Evolutionary conservation across 768 basidiomycete genomes (phyloP), one percentile per base, ranked within the genome.

Genomic region (Russula foetens): DNA sequence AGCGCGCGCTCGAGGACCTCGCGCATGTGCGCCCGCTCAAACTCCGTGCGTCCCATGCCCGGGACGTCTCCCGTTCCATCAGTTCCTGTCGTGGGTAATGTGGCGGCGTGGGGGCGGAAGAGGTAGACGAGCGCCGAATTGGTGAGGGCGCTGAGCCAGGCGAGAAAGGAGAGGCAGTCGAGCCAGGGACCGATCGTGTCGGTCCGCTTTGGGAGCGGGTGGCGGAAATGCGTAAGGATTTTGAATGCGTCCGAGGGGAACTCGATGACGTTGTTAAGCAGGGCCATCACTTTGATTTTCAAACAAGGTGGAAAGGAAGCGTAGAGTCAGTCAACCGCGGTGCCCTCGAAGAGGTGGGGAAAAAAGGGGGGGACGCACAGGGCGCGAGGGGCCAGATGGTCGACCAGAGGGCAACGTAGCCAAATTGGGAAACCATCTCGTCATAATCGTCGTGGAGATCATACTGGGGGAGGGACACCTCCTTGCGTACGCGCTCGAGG

Each of bases 381-480:
- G 92, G 85, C 2, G 92, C 88, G 19, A 98, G 76, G 3, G 95
- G 92, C 93, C 94, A 98, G 60, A 95, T 91, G 31, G 91, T 86
- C 48, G 86, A 90, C 92, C 94, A 98, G 23, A 98, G 76, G 8
- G 84, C 84, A 31, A 98, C 84, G 69, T 96, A 94, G 0, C 96
- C 95, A 71, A 96, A 97, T 68, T 95, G 92, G 9, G 89, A 88
- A 17, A 90, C 90, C 95, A 99, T 98, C 75, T 99, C 97, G 68
- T 84, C 85, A 72, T 96, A 99, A 74, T 98, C 96, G 54, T 77
- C 82, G 67, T 92, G 94, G 7, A 88, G 75, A 38, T 85, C 81
- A 67, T 95, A 94, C 41, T 85, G 85, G 0, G 94, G 90, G 50
- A 95, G 76, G 26, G 82, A 81, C 7, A 86, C 85, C 74, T 98